Evolutionary conservation across 2,329 filamentous ascomycete genomes (phyloP), one percentile per base, ranked within the genome.

Genomic region (Xylaria sp.): DNA sequence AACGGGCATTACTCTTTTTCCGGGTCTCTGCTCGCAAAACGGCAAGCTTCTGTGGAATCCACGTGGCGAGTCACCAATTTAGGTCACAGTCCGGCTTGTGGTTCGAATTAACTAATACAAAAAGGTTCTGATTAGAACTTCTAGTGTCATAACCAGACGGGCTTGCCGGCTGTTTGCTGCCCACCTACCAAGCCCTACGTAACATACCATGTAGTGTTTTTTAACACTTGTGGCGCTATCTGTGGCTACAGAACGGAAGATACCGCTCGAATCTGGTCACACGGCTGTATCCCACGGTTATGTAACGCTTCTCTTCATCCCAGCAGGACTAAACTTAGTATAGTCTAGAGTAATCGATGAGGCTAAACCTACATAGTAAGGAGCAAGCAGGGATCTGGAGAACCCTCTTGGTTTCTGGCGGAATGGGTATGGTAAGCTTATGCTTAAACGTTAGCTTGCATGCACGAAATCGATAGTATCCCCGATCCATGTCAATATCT

Each of bases 381-480:
- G 49, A 53, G 48, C 26, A 31, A 26, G 4, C 26, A 51, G 48
- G 49, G 26, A 53, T 53, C 15, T n/a, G 26, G 7, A 33, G 15
- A 51, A 31, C 23, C 48, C 48, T 51, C 26, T 31, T 53, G 49
- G 49, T 53, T 53, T 53, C 48, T 10, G 17, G 6, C 23, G 31
- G 15, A 53, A 15, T 51, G 23, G 48, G 23, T 33, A 40, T 6
- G 13, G 38, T 40, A 33, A 26, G 49, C 49, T 31, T 53, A 53
- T 53, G 26, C 49, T 53, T 53, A 31, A 53, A 53, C 49, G 26
- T 53, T 53, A 53, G 17, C 15, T 33, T 15, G 26, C 26, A 53
- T 53, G 49, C 49, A 53, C n/a, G 26, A 53, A 53, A 53, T 53
- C 28, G 49, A 53, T 53, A 53, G 49, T 53, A 28, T 33, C 49